These are phyloP conservation scores for Saccharomycopsis olivae DNA, from an alignment of 805 yeast genomes.

Conservation along the genomic window DNA sequence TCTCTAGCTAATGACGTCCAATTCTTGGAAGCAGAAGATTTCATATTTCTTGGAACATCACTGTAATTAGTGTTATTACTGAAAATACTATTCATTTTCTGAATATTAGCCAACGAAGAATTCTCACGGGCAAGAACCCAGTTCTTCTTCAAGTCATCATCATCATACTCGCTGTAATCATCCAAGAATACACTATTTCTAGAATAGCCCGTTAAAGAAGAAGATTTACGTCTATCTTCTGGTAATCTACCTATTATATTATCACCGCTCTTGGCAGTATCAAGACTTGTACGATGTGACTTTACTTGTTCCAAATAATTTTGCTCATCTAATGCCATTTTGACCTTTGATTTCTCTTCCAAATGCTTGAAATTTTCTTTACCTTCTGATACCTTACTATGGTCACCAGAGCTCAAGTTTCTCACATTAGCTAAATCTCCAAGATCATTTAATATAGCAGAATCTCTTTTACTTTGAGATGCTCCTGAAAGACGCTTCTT, in stretches of 20 bases:
- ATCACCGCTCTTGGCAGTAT: neutral
- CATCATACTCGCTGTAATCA: conserved; percentile 17
- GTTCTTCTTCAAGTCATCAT: conserved; percentile 15
- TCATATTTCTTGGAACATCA: conserved; percentile 1
- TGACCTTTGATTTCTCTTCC: conserved; percentile 16
- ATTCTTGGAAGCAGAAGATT: conserved; percentile 5
- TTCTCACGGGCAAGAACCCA: conserved; percentile 20
- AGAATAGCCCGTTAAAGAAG: conserved; percentile 1
- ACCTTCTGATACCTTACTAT: neutral
- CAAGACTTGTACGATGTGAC: neutral
- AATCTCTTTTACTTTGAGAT: neutral
- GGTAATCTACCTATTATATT: neutral
- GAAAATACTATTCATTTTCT: conserved; percentile 3
- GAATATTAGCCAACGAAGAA: conserved; percentile 16
- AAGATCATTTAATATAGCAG: neutral
- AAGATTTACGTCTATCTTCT: neutral
- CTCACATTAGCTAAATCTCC: neutral
- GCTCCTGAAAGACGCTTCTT: conserved; percentile 2
- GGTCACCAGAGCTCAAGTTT: neutral
- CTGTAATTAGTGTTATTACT: conserved; percentile 1
- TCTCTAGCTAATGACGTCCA: conserved; percentile 16
- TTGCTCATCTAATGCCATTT: conserved; percentile 15
- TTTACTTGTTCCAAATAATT: conserved; percentile 6
- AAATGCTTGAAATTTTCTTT: conserved; percentile 15
- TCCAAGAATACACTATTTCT: conserved; percentile 15